These are phyloP conservation scores for Barnettozyma botsteinii DNA, from an alignment of 805 yeast species.

Conservation along the genomic window DNA sequence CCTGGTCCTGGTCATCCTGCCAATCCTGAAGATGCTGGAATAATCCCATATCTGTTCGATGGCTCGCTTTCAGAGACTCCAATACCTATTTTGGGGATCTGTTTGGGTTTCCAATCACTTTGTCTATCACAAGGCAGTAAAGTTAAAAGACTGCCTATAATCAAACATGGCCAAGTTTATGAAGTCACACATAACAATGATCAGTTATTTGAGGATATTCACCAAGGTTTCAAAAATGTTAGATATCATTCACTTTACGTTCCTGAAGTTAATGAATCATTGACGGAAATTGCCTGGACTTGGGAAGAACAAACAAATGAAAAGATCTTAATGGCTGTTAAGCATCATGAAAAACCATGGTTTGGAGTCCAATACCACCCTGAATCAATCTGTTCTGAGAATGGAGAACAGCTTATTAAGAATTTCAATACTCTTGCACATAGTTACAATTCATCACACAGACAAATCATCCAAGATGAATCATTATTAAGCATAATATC, in stretches of 20 bases:
- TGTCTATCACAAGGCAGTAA: constrained; percentile 56
- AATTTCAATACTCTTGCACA: constrained; percentile 44
- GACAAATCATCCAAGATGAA: constrained; percentile 17
- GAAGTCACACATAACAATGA: constrained; percentile 27
- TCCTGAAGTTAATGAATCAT: constrained; percentile 21
- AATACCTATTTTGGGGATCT: constrained; percentile 81
- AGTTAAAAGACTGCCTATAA: constrained; percentile 46
- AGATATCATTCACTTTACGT: constrained; percentile 84
- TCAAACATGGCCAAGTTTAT: constrained; percentile 85
- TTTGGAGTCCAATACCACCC: constrained; percentile 98
- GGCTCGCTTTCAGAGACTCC: constrained; percentile 19
- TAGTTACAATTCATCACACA: constrained; percentile 20
- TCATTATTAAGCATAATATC: constrained; percentile 6
- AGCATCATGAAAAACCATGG: constrained; percentile 56
- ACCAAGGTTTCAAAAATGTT: constrained; percentile 54
- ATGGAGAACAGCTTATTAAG: constrained; percentile 52
- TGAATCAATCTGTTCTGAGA: constrained; percentile 79
- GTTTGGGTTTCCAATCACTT: constrained; percentile 87
- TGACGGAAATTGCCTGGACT: constrained; percentile 61
- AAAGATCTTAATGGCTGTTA: constrained; percentile 72
- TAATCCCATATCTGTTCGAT: constrained; percentile 53
- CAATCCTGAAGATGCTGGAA: constrained; percentile 59
- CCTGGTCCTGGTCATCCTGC: constrained; percentile 97
- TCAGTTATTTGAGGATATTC: constrained; percentile 37
- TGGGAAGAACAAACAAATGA: constrained; percentile 25